Evolutionary conservation across 1,139 yeast species (phyloP).

Genomic region (Suhomyces chickasaworum): DNA sequence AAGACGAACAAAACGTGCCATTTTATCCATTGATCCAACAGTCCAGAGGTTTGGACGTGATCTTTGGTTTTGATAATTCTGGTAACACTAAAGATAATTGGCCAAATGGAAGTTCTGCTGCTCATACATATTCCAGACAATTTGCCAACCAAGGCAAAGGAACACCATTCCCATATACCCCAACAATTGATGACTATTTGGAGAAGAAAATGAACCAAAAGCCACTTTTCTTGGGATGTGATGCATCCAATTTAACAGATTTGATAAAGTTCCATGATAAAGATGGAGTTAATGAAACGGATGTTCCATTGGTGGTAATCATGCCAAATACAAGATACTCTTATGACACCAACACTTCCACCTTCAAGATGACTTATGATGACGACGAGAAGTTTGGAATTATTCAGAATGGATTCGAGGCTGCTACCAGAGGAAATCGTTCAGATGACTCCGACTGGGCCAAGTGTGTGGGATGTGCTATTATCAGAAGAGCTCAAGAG

Average conservation of each 20-base stretch:
- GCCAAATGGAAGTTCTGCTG: slow-evolving; percentile 79
- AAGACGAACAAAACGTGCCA: slow-evolving; percentile 79
- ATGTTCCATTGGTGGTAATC: slow-evolving; percentile 44
- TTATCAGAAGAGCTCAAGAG: slow-evolving; percentile 47
- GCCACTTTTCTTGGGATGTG: slow-evolving; percentile 49
- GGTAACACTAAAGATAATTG: slow-evolving; percentile 69
- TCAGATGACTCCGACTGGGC: slow-evolving; percentile 43
- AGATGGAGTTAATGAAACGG: slow-evolving; percentile 31
- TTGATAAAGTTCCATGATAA: slow-evolving; percentile 34
- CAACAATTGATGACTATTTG: slow-evolving; percentile 33
- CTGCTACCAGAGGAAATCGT: slow-evolving; percentile 35
- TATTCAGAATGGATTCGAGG: slow-evolving; percentile 45
- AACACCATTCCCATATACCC: slow-evolving; percentile 45
- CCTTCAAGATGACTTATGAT: slow-evolving; percentile 43
- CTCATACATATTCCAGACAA: slow-evolving; percentile 54
- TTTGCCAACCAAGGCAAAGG: slow-evolving; percentile 44
- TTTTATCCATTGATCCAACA: slow-evolving; percentile 73
- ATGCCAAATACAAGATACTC: slow-evolving; percentile 38
- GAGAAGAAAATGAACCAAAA: slow-evolving; percentile 29
- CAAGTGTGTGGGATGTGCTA: slow-evolving; percentile 50
- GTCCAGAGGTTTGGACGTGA: slow-evolving; percentile 70
- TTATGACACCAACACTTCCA: slow-evolving; percentile 40
- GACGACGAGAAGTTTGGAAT: slow-evolving; percentile 33
- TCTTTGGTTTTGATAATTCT: slow-evolving; percentile 84
- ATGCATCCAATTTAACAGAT: slow-evolving; percentile 30